Percentiles rank a stretch among this genome's conserved stretches.
phyloP scores from a whole-genome alignment of 2,329 filamentous ascomycete genomes.

The Colletotrichum destructivum region DNA sequence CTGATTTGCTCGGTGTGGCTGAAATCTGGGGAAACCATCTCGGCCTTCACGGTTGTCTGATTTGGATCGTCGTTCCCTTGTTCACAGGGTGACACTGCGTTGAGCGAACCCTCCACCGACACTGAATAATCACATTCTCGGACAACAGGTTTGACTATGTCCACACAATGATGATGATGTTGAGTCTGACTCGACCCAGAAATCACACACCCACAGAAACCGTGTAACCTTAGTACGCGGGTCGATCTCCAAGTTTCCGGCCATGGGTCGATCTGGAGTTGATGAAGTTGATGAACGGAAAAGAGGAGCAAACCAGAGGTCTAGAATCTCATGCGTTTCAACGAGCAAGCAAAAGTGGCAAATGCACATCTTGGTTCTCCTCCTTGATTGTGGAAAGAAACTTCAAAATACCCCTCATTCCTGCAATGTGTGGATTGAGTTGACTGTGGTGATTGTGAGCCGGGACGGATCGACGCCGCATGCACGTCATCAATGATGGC shows the following conservation, averaged over 20 bases:
- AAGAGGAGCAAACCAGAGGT: neutral
- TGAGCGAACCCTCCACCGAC: neutral
- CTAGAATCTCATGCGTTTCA: neutral
- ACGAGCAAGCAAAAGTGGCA: neutral
- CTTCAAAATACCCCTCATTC: conserved; percentile 1
- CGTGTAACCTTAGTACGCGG: conserved; percentile 12
- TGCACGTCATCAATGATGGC: conserved; percentile 23
- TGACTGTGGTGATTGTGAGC: neutral
- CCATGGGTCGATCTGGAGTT: conserved; percentile 11
- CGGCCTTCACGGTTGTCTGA: conserved; percentile 18
- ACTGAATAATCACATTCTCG: conserved; percentile 11
- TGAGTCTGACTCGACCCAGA: neutral
- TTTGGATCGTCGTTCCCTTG: conserved; percentile 28
- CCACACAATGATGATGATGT: neutral
- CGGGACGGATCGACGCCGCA: conserved; percentile 21
- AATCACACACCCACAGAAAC: neutral
- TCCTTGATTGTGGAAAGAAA: neutral
- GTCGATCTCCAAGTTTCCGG: conserved; percentile 3
- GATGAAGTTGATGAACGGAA: neutral
- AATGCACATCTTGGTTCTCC: conserved; percentile 1
- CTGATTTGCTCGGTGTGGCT: neutral
- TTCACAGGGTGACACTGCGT: conserved; percentile 2
- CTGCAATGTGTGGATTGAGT: conserved; percentile 10
- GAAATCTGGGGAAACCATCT: conserved; percentile 32
- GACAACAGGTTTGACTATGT: neutral